Evolutionary conservation across 2,329 filamentous ascomycete species (phyloP).

Genomic region (Lachnellula subtilissima): DNA sequence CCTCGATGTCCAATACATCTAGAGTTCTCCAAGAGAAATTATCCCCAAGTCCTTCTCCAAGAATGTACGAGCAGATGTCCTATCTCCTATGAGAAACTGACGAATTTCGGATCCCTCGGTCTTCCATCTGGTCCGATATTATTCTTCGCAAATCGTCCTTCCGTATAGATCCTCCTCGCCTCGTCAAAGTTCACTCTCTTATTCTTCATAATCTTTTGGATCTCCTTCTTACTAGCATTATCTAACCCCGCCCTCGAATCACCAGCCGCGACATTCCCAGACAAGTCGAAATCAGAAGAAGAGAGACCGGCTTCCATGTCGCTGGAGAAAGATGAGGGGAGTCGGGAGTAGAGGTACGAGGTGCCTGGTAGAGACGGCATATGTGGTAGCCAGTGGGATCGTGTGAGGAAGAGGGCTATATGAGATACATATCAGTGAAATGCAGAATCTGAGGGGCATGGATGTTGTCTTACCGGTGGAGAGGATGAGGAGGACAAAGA

Average conservation of each 20-base stretch:
- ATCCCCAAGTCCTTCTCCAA: not conserved
- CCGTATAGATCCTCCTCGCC: slow-evolving; percentile 78
- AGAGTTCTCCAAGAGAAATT: not conserved
- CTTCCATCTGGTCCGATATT: slow-evolving; percentile 84
- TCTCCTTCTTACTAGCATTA: slow-evolving; percentile 71
- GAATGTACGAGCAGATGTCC: not conserved
- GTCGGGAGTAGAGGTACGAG: slow-evolving; percentile 67
- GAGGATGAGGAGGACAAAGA: slow-evolving; percentile 64
- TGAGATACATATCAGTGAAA: slow-evolving; percentile 10
- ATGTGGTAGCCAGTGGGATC: slow-evolving; percentile 68
- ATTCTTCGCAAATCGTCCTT: slow-evolving; percentile 79
- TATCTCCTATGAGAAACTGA: slow-evolving; percentile 60
- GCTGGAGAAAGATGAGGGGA: slow-evolving; percentile 71
- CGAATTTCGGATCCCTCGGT: slow-evolving; percentile 90
- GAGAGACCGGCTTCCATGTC: slow-evolving; percentile 87
- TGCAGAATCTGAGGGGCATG: slow-evolving; percentile 5
- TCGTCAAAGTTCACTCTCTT: slow-evolving; percentile 82
- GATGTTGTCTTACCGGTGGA: slow-evolving; percentile 55
- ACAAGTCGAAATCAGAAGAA: slow-evolving; percentile 77
- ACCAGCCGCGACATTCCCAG: slow-evolving; percentile 71
- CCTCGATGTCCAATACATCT: not conserved
- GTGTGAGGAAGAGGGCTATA: slow-evolving; percentile 72
- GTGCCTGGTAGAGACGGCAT: slow-evolving; percentile 54
- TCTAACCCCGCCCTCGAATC: slow-evolving; percentile 80
- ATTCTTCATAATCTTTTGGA: slow-evolving; percentile 87